Base-by-base conservation (phyloP, 768 basidiomycete genomes). In the Naganishia vishniacii region DNA sequence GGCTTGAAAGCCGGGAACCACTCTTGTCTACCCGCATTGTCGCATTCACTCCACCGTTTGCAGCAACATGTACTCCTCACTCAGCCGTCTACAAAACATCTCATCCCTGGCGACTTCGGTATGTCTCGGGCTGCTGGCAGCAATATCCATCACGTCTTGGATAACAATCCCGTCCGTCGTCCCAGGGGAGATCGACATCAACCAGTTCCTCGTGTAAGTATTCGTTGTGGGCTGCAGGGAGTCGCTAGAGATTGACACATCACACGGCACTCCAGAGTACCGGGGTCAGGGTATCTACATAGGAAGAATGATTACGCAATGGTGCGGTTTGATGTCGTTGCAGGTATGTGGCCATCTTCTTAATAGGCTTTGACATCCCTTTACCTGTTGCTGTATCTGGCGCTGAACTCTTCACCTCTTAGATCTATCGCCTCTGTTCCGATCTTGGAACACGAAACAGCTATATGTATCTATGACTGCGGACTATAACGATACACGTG, bases 391-490 rank as follows among this genome's bases (percentile, higher is more conserved):
- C 9, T 44, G 1, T 28, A 29, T 16, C 31, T 4, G 41, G 2
- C 16, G 18, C 26, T 32, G 20, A 44, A 8, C n/a, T 18, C n/a
- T 18, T 20, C 51, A 9, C 3, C 13, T 20, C 26, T 31, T 58
- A 51, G 65, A 66, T 25, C 59, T 66, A 13, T 49, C 59, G 23
- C 65, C 65, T 20, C 32, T 66, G 31, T 66, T 66, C 42, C 34
- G 49, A 12, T 49, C 47, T 4, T 66, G 60, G 59, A 66, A 66
- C 26, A 66, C 65, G n/a, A 66, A 66, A 32, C 65, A 66, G 37
- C 29, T 66, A 1, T 66, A 66, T 28, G 65, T 49, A 4, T 44
- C 48, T 47, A 23, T 66, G 4, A 60, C 59, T 20, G 65, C 65
- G 11, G 65, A 66, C 29, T 66, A 60, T 34, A 62, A 66, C 25